Evolutionary conservation across 805 yeast species (phyloP), one percentile per base, ranked within the genome.

Genomic region (Sungouiella thailandica): DNA sequence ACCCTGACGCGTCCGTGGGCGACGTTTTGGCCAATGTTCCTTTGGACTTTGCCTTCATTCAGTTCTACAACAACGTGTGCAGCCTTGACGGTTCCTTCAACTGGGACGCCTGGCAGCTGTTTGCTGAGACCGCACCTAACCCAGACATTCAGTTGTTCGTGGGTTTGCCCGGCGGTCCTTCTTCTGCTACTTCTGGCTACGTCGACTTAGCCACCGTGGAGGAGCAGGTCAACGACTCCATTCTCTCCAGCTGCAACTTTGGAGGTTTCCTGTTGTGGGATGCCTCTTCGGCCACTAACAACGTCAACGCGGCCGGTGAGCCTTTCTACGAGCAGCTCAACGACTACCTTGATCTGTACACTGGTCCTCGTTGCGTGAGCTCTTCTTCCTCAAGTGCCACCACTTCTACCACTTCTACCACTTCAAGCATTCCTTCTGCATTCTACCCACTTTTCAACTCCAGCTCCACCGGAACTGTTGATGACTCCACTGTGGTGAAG

Each of bases 181-280:
- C 64, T 23, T 74, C 81, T 29, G 83, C 86, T 4, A 65, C 70
- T 1, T 51, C 68, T 10, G 88, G 88, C 12, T 82, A 74, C 44
- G 64, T 65, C 22, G 42, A 40, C 14, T 39, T 52, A n/a, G 35
- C 36, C 14, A 42, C 43, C 11, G 53, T 61, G 20, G 29, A 42
- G 31, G 12, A 38, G 12, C 41, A 46, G 25, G 39, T 51, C 8
- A 29, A 35, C 23, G 34, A 32, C 23, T 34, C 23, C 6, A 34
- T 44, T 25, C 23, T 37, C 25, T 20, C 28, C 16, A 43, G 44
- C 26, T 34, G 50, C 8, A 44, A 50, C 40, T 74, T 88, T 46
- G 82, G 82, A 14, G 83, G 88, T 23, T 74, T 89, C 50, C 76
- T 83, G 72, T 62, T 88, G 40, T 89, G 97, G 97, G 95, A 87